Conservation (phyloP, 345 rosid genomes). For the Trapa incisa region DNA sequence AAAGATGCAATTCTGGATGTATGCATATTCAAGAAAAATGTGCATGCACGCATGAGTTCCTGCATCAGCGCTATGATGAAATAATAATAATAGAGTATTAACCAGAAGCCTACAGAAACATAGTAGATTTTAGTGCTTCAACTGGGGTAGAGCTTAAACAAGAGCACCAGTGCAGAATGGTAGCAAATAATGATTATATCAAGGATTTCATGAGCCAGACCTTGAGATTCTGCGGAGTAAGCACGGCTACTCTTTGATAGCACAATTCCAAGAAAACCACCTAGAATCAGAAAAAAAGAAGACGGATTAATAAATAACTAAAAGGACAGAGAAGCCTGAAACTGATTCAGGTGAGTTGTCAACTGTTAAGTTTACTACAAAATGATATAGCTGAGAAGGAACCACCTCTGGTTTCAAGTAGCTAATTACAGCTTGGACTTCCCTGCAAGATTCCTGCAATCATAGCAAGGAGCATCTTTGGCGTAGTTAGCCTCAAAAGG, state of each 20-base stretch:
- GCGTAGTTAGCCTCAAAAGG: background rate
- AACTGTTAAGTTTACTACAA: background rate
- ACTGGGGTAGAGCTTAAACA: background rate
- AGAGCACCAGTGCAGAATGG: background rate
- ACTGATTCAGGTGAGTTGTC: conserved; percentile 13
- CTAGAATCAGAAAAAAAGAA: conserved; percentile 21
- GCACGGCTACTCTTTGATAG: conserved; percentile 65
- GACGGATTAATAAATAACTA: too few relatives aligned
- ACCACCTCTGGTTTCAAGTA: conserved; percentile 85
- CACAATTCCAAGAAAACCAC: conserved; percentile 93
- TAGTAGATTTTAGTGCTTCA: too few relatives aligned
- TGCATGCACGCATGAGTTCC: background rate
- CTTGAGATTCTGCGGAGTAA: conserved; percentile 70
- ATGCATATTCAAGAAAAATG: background rate
- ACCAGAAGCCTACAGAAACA: background rate
- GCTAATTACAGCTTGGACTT: conserved; percentile 71
- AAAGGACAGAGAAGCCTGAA: conserved; percentile 12
- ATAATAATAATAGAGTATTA: background rate
- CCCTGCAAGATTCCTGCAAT: conserved; percentile 70
- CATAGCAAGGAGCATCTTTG: background rate
- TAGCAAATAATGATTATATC: background rate
- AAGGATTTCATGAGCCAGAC: conserved; percentile 17
- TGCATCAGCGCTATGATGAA: background rate
- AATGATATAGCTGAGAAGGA: conserved; percentile 14
- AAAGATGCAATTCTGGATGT: background rate